Evolutionary conservation across 805 yeast species (phyloP), one percentile per base, ranked within the genome.

Genomic region (Pichia occidentalis): DNA sequence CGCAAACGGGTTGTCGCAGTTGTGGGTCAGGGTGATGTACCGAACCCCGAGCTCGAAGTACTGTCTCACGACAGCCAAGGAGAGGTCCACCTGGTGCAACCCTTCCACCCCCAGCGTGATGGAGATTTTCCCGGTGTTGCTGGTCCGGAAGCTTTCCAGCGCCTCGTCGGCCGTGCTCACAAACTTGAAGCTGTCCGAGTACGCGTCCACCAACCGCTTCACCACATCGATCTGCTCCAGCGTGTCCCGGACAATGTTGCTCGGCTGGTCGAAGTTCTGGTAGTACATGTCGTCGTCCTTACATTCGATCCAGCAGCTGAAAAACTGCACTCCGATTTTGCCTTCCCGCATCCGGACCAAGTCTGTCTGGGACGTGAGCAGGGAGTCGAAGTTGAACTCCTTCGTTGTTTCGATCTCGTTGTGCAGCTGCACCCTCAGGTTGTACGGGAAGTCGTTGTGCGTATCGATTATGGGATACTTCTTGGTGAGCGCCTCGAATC

Each of bases 1-100:
- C 2, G 77, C 77, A 53, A 70, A 73, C 5, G 77, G 76, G 43
- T 73, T 73, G 45, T 72, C 76, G 53, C 77, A 71, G 48, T 72
- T 72, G 42, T 72, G 77, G 0, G 77, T 72, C 36, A 73, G 50
- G 0, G 78, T 73, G 29, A 70, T 65, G 49, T 73, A 73, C 24
- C 77, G 47, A n/a, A 72, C 74, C 11, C 78, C 78, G 23, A 73
- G 44, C 6, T 67, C 72, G 45, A 52, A 65, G 48, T 67, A 73
- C 47, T 63, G 68, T 47, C 79, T 59, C 21, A 73, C 54, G 13
- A 70, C 73, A 12, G 65, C 75, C 12, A 72, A 46, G 2, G 77
- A 70, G 2, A 65, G 46, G 45, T 71, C 79, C 17, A 65, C 63
- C 51, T 71, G 77, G 50, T 73, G 78, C 22, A 72, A 53, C 5